Conservation (phyloP, 2,329 filamentous ascomycete species). For the Cadophora luteo-olivacea region DNA sequence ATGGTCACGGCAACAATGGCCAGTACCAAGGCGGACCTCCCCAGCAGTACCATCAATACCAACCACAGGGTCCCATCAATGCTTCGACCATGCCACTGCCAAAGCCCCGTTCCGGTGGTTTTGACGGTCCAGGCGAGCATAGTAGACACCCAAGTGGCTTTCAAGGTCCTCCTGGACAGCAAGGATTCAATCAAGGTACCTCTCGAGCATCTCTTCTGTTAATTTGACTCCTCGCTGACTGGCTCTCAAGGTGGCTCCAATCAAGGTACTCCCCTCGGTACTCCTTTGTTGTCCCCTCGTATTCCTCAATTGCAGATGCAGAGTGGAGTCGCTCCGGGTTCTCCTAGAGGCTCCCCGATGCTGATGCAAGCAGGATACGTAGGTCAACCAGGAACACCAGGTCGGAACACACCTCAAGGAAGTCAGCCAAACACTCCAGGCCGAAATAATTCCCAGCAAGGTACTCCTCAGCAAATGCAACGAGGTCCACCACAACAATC, state of each 20-base stretch:
- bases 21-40: slow-evolving; percentile 16
- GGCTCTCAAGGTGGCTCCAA: not conserved
- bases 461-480: not conserved
- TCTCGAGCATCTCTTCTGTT: not conserved
- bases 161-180: slow-evolving; percentile 13
- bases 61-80: slow-evolving; percentile 2
- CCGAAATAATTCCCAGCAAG: not conserved
- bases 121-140: slow-evolving; percentile 28
- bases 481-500: slow-evolving; percentile 7
- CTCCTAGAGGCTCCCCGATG: slow-evolving; percentile 16
- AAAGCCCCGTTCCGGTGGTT: slow-evolving; percentile 28
- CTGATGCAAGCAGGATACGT: slow-evolving; percentile 13
- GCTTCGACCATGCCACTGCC: slow-evolving; percentile 1
- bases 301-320: slow-evolving; percentile 13
- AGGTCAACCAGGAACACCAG: slow-evolving; percentile 13
- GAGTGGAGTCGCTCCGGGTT: slow-evolving; percentile 11
- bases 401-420: slow-evolving; percentile 7
- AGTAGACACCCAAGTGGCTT: slow-evolving; percentile 4
- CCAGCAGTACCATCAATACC: slow-evolving; percentile 9
- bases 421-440: slow-evolving; percentile 12
- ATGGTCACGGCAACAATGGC: slow-evolving; percentile 3
- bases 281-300: slow-evolving; percentile 1
- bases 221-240: not conserved
- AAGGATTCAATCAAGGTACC: slow-evolving; percentile 4
- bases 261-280: slow-evolving; percentile 12